Evolutionary conservation across 352 stramenopile species (phyloP).

Genomic region (Globisporangium spinosum): DNA sequence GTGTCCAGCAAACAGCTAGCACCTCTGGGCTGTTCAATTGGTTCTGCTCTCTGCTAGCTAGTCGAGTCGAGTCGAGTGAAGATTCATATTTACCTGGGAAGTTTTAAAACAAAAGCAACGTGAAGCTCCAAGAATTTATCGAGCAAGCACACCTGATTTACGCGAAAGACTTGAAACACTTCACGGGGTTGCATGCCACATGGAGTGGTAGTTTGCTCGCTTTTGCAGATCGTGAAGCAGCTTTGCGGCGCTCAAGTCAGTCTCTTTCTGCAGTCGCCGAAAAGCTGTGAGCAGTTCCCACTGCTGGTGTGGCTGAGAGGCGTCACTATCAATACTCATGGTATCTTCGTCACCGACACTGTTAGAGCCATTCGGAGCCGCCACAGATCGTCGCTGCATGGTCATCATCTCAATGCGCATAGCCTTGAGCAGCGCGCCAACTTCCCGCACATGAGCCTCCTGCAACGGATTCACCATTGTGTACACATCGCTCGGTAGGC

Average conservation of each 20-base stretch:
- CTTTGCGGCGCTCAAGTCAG: constrained; percentile 8
- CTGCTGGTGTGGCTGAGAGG: constrained; percentile 7
- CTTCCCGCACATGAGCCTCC: constrained; percentile 18
- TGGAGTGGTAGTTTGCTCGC: constrained; percentile 43
- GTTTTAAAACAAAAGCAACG: background rate
- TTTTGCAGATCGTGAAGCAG: constrained; percentile 28
- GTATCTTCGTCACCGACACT: background rate
- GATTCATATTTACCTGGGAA: constrained; percentile 13
- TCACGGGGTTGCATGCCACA: constrained; percentile 26
- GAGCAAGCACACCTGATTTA: background rate
- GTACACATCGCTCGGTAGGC: constrained; percentile 39
- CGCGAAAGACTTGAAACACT: background rate
- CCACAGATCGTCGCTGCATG: constrained; percentile 18
- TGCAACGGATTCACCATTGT: constrained; percentile 41
- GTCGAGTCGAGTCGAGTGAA: constrained; percentile 7
- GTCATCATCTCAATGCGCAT: constrained; percentile 35
- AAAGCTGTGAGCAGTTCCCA: constrained; percentile 33
- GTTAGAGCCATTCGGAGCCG: background rate
- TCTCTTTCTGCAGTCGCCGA: constrained; percentile 25
- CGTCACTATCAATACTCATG: constrained; percentile 8
- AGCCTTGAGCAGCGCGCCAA: constrained; percentile 25
- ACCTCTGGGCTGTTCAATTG: background rate
- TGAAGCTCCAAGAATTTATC: background rate
- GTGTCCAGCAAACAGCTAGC: constrained; percentile 22
- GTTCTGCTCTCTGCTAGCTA: background rate